phyloP scores from a whole-genome alignment of 2,329 filamentous ascomycete species.

The Claviceps quebecensis region DNA sequence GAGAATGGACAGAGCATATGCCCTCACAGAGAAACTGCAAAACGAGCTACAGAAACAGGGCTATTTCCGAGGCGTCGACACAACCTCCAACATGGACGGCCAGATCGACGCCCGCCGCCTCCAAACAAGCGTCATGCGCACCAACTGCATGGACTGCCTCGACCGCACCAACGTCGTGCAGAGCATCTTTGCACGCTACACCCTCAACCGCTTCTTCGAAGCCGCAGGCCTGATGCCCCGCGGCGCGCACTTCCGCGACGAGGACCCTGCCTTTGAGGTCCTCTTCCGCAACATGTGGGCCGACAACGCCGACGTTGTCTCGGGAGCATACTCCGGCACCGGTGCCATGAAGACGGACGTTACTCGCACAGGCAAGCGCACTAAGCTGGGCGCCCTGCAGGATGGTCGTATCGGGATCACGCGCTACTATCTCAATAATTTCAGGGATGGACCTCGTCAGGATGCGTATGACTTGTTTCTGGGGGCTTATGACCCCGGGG shows the following conservation, averaged over 20 bases:
- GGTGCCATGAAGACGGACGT: constrained; percentile 97
- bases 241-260: constrained; percentile 61
- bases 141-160: constrained; percentile 98
- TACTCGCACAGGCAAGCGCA: constrained; percentile 83
- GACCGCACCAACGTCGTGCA: constrained; percentile 97
- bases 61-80: constrained; percentile 87
- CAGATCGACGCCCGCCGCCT: constrained; percentile 65
- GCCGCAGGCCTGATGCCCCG: constrained; percentile 67
- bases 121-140: constrained; percentile 84
- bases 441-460: constrained; percentile 81
- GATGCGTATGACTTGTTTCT: constrained; percentile 93
- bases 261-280: constrained; percentile 70
- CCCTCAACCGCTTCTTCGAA: constrained; percentile 74
- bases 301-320: constrained; percentile 94
- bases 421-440: constrained; percentile 88
- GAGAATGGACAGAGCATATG: constrained; percentile 79
- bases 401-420: constrained; percentile 81
- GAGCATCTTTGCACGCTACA: constrained; percentile 86
- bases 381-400: constrained; percentile 69
- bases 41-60: constrained; percentile 64
- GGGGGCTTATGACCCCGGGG: constrained; percentile 66
- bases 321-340: constrained; percentile 83
- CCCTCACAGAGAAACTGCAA: constrained; percentile 70
- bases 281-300: constrained; percentile 97
- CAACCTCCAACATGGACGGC: constrained; percentile 55